Conservation (phyloP, 495 filamentous ascomycete species). For the Podospora sp. region DNA sequence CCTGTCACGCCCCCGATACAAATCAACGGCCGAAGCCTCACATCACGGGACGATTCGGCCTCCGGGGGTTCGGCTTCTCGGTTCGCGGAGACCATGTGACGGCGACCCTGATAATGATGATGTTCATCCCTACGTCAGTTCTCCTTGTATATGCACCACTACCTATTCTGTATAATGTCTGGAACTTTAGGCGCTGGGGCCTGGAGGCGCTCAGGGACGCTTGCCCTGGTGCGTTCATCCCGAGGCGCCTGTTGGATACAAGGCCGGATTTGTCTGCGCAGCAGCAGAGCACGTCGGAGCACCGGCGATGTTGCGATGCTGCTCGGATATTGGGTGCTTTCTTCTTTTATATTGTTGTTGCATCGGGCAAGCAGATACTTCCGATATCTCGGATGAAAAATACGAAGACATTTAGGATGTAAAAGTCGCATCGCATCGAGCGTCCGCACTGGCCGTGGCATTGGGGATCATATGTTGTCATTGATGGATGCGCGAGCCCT, state of each 20-base stretch:
- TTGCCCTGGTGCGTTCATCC: conserved; percentile 12
- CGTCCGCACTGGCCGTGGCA: no score
- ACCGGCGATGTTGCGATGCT: neutral
- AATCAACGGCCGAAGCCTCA: conserved; percentile 48
- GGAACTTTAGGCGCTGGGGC: conserved; percentile 20
- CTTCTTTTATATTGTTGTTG: neutral
- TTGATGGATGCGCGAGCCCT: neutral
- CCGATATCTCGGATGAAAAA: neutral
- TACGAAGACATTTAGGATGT: neutral
- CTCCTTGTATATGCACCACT: conserved; percentile 15
- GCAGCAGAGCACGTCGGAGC: neutral
- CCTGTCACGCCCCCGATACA: conserved; percentile 37
- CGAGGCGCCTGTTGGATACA: conserved; percentile 22
- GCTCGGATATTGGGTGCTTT: neutral
- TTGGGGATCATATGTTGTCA: neutral
- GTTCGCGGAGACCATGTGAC: conserved; percentile 58
- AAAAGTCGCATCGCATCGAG: neutral
- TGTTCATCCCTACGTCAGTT: neutral
- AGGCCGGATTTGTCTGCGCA: conserved; percentile 8
- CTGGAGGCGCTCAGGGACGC: conserved; percentile 11
- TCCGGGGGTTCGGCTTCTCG: conserved; percentile 50
- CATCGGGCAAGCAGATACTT: neutral
- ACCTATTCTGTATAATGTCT: conserved; percentile 30
- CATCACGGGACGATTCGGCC: conserved; percentile 48
- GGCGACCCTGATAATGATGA: conserved; percentile 8